Evolutionary conservation across 805 yeast species (phyloP).

Genomic region (Suhomyces faveliae): DNA sequence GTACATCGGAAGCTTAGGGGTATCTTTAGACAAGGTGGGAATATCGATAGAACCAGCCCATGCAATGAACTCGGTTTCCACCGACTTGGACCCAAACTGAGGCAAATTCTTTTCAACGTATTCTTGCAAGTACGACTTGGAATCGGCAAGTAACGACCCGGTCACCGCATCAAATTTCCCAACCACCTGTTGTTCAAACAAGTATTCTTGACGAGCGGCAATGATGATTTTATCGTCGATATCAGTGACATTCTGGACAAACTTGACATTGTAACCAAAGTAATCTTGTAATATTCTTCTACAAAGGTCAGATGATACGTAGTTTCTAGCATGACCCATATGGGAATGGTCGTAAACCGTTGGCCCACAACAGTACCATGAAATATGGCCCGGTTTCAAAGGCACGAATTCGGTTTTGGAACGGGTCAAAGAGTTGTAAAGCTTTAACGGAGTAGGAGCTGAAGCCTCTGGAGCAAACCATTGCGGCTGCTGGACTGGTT

Average conservation of each 20-base stretch:
- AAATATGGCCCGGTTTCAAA: conserved; percentile 56
- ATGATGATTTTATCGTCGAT: conserved; percentile 95
- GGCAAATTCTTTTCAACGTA: conserved; percentile 59
- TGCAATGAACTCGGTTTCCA: conserved; percentile 36
- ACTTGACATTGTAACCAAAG: conserved; percentile 83
- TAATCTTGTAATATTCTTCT: conserved; percentile 86
- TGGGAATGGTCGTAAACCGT: conserved; percentile 95
- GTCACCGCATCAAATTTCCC: conserved; percentile 27
- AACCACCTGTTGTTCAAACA: conserved; percentile 61
- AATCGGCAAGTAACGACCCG: conserved; percentile 36
- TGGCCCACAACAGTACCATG: conserved; percentile 99
- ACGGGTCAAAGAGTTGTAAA: conserved; percentile 83
- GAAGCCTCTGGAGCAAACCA: conserved; percentile 30
- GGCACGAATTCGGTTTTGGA: conserved; percentile 80
- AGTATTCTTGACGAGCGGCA: conserved; percentile 86
- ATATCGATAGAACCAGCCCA: conserved; percentile 57
- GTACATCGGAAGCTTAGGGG: conserved; percentile 90
- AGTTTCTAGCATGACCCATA: conserved; percentile 98
- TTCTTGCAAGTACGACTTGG: conserved; percentile 42
- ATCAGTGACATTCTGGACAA: conserved; percentile 97
- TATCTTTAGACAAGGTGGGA: conserved; percentile 46
- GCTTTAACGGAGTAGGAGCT: conserved; percentile 43
- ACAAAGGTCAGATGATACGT: conserved; percentile 90
- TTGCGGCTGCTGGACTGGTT: conserved; percentile 38
- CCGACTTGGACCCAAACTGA: conserved; percentile 25